phyloP scores from a whole-genome alignment of 164 flowering plant species.

The Nelumbo lutea region DNA sequence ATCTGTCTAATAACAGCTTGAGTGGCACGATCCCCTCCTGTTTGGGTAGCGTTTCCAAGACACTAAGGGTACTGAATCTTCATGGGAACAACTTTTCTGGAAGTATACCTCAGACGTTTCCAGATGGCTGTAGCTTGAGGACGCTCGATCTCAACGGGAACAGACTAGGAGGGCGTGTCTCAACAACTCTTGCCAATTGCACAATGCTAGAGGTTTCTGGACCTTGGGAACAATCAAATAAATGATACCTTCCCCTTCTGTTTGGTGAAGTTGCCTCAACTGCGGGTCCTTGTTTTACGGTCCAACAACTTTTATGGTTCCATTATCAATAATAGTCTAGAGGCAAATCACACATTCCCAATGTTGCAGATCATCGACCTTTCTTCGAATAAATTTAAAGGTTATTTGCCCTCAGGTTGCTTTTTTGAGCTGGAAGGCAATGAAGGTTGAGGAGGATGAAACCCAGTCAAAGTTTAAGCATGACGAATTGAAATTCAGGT shows the following conservation, averaged over 20 bases:
- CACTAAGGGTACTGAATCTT: not conserved
- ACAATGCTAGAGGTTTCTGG: constrained; percentile 42
- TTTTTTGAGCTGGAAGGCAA: constrained; percentile 30
- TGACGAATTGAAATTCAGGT: not conserved
- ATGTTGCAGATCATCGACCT: constrained; percentile 36
- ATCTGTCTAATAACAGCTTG: not conserved
- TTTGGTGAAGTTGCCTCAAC: constrained; percentile 25
- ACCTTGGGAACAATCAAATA: constrained; percentile 51
- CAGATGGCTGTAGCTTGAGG: constrained; percentile 23
- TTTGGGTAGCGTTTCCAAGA: not conserved
- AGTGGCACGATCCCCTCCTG: not conserved
- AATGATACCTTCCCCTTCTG: constrained; percentile 42
- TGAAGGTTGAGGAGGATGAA: constrained; percentile 15
- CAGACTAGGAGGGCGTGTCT: constrained; percentile 39
- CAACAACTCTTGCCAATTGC: constrained; percentile 50
- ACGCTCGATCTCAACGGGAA: constrained; percentile 48
- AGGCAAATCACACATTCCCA: constrained; percentile 11
- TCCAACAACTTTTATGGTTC: constrained; percentile 42
- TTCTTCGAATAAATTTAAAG: constrained; percentile 24
- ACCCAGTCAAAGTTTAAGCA: not conserved
- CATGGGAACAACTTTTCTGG: constrained; percentile 35
- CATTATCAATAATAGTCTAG: constrained; percentile 9
- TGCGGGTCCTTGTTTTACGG: constrained; percentile 56
- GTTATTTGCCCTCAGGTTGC: constrained; percentile 17
- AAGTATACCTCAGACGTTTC: constrained; percentile 27